phyloP scores from a whole-genome alignment of 2,329 filamentous ascomycete species.

The Emericellopsis cladophorae region DNA sequence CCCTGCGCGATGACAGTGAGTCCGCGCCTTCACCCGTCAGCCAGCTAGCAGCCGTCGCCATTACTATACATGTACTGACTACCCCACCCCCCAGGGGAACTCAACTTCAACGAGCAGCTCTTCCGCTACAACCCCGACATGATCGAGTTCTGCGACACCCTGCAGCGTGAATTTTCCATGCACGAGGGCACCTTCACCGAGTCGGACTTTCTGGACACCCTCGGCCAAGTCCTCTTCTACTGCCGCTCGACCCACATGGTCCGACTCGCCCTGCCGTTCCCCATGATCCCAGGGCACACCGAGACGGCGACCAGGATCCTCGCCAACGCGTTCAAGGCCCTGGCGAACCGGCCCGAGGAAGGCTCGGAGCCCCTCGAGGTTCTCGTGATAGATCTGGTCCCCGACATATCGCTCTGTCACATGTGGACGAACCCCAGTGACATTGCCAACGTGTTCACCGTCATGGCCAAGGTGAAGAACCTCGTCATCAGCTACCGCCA shows the following conservation, averaged over 20 bases:
- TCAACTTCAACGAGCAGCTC: constrained; percentile 30
- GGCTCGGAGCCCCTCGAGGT: constrained; percentile 27
- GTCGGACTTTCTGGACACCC: constrained; percentile 26
- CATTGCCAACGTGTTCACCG: constrained; percentile 31
- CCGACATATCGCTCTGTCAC: constrained; percentile 31
- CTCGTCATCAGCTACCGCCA: constrained; percentile 33
- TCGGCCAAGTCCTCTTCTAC: constrained; percentile 28
- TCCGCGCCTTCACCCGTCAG: neutral
- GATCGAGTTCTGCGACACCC: constrained; percentile 26
- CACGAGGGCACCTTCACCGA: constrained; percentile 34
- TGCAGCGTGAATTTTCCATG: constrained; percentile 34
- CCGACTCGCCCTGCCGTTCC: constrained; percentile 38
- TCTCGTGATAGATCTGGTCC: constrained; percentile 36
- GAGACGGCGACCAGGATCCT: constrained; percentile 36
- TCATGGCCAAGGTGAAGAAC: constrained; percentile 26
- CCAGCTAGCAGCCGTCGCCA: too few relatives aligned
- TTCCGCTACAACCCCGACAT: constrained; percentile 33
- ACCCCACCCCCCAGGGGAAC: constrained; percentile 26
- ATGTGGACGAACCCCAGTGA: constrained; percentile 39
- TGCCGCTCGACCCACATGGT: constrained; percentile 30
- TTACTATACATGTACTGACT: too few relatives aligned
- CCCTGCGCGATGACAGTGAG: constrained; percentile 37
- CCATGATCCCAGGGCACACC: constrained; percentile 31
- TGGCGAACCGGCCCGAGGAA: constrained; percentile 30
- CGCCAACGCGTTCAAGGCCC: constrained; percentile 35